Percentiles rank a stretch among this genome's conserved stretches.
These are phyloP conservation scores for Forsythia suspensa DNA, from an alignment of 257 asterid genomes.

Conservation along the genomic window DNA sequence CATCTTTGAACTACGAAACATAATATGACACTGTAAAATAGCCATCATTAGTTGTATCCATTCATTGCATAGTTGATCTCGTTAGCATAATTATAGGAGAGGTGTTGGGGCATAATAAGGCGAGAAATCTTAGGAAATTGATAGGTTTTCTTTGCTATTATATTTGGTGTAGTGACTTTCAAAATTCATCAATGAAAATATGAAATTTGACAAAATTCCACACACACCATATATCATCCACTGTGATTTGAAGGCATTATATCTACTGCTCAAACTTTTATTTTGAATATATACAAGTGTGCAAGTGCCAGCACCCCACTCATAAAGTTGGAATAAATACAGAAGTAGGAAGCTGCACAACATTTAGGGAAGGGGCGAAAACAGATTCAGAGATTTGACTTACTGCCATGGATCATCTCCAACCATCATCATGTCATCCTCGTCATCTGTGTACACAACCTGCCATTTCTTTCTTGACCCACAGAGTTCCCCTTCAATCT, in stretches of 20 bases:
- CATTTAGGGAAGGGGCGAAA: not conserved
- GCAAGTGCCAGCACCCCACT: not conserved
- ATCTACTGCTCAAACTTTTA: not conserved
- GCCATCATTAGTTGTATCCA: not conserved
- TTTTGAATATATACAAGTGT: not conserved
- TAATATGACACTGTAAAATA: not conserved
- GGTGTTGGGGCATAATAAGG: too few relatives aligned
- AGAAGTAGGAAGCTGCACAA: slow-evolving; percentile 5
- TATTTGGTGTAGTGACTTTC: not conserved
- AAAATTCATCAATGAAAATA: not conserved
- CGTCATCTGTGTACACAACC: slow-evolving; percentile 93
- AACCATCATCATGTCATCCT: slow-evolving; percentile 99
- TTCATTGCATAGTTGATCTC: not conserved
- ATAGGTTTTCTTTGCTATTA: not conserved
- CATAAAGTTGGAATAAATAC: slow-evolving; percentile 10
- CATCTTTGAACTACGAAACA: not conserved
- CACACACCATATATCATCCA: not conserved
- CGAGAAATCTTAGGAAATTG: not conserved
- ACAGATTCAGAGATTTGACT: slow-evolving; percentile 35
- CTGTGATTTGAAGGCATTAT: not conserved
- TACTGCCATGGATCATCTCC: slow-evolving; percentile 99
- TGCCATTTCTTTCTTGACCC: slow-evolving; percentile 87
- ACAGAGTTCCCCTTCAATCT: slow-evolving; percentile 73
- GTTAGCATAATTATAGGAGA: not conserved
- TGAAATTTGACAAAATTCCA: not conserved